Evolutionary conservation across 495 filamentous ascomycete species (phyloP), one percentile per base, ranked within the genome.

Genomic region (Chlorociboria aeruginascens): DNA sequence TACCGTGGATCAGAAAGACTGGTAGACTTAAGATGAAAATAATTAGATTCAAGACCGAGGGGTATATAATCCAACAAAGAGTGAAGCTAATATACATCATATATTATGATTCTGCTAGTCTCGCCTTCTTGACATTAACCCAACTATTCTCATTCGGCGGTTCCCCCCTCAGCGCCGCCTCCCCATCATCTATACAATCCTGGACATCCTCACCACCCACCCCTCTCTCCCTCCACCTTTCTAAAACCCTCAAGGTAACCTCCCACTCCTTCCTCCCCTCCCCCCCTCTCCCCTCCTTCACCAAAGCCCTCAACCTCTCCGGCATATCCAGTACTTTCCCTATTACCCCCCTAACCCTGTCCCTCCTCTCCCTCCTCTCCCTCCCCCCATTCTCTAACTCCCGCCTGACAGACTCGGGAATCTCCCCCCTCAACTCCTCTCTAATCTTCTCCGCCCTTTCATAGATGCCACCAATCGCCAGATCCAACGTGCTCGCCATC

Each of bases 381-480:
- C 63, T 60, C 30, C 60, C 60, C 8, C 16, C 36, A 35, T 38
- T 13, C 60, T 67, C 57, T 63, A 61, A 31, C 63, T 66, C 54
- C 39, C 48, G 45, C 31, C 59, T 42, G 29, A 58, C 54, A 1
- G 56, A 59, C 2, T 44, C 52, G 1, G 16, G 10, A 31, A 73
- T 67, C 64, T 58, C 66, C 63, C 7, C 68, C 62, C 51, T 71
- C 68, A 83, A 46, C 48, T 67, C 67, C 48, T 64, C 66, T 32
- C 72, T 79, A 52, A 95, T 68, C 25, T 69, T 68, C 12, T 71
- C 76, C 12, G 88, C 86, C 46, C 81, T 82, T 63, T 83, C 78
- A 40, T 86, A 90, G 46, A 96, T 86, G 60, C 85, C 83, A 0
- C 72, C 74, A 58, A 96, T 83, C 7, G 86, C 82, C 28, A 81